Evolutionary conservation across 768 basidiomycete species (phyloP).

Genomic region (Phallus indusiatus): DNA sequence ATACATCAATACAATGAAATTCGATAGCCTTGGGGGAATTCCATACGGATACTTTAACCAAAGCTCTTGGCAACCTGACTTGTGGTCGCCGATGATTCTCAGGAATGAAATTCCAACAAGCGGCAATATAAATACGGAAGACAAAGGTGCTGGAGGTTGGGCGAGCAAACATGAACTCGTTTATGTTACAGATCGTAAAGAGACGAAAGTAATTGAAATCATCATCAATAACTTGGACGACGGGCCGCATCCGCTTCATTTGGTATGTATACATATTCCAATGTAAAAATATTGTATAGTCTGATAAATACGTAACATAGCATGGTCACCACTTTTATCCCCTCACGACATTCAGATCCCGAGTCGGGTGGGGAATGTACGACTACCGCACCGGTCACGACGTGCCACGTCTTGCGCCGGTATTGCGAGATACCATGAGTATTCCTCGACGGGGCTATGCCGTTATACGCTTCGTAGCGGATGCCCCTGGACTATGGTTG

Average conservation of each 20-base stretch:
- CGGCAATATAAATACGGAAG: neutral
- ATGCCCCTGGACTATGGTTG: constrained; percentile 19
- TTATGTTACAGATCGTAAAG: constrained; percentile 7
- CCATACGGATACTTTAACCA: constrained; percentile 12
- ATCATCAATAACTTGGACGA: constrained; percentile 13
- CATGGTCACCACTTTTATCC: constrained; percentile 14
- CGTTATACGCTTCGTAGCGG: constrained; percentile 2
- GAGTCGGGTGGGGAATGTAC: constrained; percentile 11
- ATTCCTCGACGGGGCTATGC: constrained; percentile 7
- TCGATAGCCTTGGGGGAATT: constrained; percentile 6
- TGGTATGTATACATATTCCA: neutral
- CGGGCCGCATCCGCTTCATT: constrained; percentile 12
- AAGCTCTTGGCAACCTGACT: constrained; percentile 7
- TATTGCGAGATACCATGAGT: constrained; percentile 10
- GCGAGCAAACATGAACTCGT: constrained; percentile 1
- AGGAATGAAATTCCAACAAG: neutral
- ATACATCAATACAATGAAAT: constrained; percentile 6
- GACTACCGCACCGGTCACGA: neutral
- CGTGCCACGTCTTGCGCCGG: neutral
- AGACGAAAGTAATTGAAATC: constrained; percentile 7
- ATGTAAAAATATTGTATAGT: neutral
- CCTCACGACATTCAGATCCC: constrained; percentile 1
- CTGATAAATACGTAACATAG: neutral
- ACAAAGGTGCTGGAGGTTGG: neutral
- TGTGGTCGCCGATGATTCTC: neutral